phyloP scores from a whole-genome alignment of 2,329 filamentous ascomycete species.

The Penicillium capsulatum region DNA sequence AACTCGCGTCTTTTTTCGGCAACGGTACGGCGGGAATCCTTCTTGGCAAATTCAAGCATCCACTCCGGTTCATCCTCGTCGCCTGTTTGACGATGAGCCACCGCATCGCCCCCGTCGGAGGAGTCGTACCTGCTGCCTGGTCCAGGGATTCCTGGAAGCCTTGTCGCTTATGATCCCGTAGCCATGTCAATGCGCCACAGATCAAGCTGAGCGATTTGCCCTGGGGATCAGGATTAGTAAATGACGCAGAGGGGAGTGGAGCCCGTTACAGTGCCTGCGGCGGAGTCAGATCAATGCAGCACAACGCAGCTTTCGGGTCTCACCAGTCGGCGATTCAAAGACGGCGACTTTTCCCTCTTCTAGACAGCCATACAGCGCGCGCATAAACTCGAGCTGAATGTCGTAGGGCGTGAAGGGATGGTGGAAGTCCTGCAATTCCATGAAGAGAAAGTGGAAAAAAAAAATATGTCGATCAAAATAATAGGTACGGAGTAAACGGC shows the following conservation, averaged over 20 bases:
- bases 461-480: neutral
- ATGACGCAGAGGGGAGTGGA: slow-evolving; percentile 4
- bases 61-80: slow-evolving; percentile 75
- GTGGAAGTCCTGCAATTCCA: slow-evolving; percentile 61
- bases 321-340: slow-evolving; percentile 89
- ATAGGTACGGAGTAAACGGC: too few species aligned
- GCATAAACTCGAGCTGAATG: slow-evolving; percentile 87
- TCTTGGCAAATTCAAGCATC: slow-evolving; percentile 73
- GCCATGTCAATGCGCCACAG: slow-evolving; percentile 83
- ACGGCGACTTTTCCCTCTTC: slow-evolving; percentile 78
- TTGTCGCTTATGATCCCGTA: slow-evolving; percentile 72
- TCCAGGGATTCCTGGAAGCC: slow-evolving; percentile 53
- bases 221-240: slow-evolving; percentile 34
- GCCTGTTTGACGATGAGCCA: slow-evolving; percentile 23
- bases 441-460: too few species aligned
- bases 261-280: slow-evolving; percentile 42
- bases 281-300: slow-evolving; percentile 15
- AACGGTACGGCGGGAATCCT: slow-evolving; percentile 64
- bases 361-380: slow-evolving; percentile 71
- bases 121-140: slow-evolving; percentile 37
- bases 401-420: slow-evolving; percentile 85
- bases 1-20: slow-evolving; percentile 65
- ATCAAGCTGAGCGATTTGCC: slow-evolving; percentile 92
- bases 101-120: neutral
- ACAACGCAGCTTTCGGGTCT: slow-evolving; percentile 2